phyloP scores from a whole-genome alignment of 352 stramenopile genomes.

The Thalassiosira mediterranea region DNA sequence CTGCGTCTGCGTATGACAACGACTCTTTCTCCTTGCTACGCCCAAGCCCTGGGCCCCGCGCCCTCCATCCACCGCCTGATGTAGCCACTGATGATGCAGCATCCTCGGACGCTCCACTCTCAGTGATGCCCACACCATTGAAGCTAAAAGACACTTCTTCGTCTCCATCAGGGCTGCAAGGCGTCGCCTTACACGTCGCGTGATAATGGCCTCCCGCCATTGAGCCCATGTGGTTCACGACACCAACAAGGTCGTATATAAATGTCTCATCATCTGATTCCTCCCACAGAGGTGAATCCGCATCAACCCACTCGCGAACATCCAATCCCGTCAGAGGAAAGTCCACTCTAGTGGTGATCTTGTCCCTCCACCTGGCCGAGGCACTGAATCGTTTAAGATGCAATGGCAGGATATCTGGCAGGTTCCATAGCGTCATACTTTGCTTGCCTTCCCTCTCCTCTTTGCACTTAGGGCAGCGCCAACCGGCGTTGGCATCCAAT shows the following conservation, averaged over 20 bases:
- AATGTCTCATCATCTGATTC: conserved; percentile 51
- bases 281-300: conserved; percentile 64
- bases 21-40: conserved; percentile 70
- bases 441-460: conserved; percentile 94
- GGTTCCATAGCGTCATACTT: conserved; percentile 95
- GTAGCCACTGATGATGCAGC: conserved; percentile 44
- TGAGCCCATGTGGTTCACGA: conserved; percentile 84
- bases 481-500: conserved; percentile 65
- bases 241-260: conserved; percentile 83
- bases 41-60: conserved; percentile 49
- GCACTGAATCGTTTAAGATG: conserved; percentile 99
- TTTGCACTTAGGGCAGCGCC: conserved; percentile 95
- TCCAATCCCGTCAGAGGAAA: conserved; percentile 90
- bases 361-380: conserved; percentile 86
- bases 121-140: conserved; percentile 52
- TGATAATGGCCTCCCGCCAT: conserved; percentile 85
- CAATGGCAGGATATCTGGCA: conserved; percentile 96
- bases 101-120: conserved; percentile 37
- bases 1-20: conserved; percentile 53
- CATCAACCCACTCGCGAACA: conserved; percentile 89
- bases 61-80: conserved; percentile 32
- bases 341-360: conserved; percentile 86
- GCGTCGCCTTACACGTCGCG: conserved; percentile 76
- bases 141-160: conserved; percentile 84
- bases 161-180: conserved; percentile 81